A percentile compares a stretch with the other conserved stretches of the same genome.
Evolutionary conservation across 352 stramenopile species (phyloP).

Genomic region (Globisporangium spinosum): DNA sequence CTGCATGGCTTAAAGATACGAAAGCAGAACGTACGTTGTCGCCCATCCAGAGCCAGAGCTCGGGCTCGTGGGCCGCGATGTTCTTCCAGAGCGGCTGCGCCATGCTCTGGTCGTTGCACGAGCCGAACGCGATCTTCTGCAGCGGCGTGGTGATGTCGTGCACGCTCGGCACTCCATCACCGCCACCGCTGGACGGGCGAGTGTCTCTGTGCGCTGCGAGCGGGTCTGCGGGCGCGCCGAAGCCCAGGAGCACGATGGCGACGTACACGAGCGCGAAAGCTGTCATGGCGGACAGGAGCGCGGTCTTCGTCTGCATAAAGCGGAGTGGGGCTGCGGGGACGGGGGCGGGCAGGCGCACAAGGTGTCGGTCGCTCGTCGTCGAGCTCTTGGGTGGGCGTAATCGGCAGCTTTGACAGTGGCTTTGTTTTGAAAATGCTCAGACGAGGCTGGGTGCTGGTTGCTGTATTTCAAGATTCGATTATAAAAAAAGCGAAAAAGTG

Average conservation of each 20-base stretch:
- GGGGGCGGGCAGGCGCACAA: too few relatives aligned
- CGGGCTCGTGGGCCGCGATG: slow-evolving; percentile 54
- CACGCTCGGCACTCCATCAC: slow-evolving; percentile 22
- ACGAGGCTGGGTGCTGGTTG: neutral
- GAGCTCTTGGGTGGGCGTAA: too few relatives aligned
- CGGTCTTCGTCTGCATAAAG: slow-evolving; percentile 15
- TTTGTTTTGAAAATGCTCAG: neutral
- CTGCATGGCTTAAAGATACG: neutral
- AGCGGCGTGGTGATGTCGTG: slow-evolving; percentile 49
- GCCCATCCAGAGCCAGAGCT: slow-evolving; percentile 87
- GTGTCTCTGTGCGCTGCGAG: neutral
- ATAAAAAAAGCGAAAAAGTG: neutral
- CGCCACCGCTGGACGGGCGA: too few relatives aligned
- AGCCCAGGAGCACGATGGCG: slow-evolving; percentile 11
- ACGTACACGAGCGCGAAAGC: slow-evolving; percentile 9
- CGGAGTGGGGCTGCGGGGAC: neutral
- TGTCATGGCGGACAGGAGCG: slow-evolving; percentile 6
- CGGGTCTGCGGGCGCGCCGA: neutral
- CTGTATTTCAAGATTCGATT: neutral
- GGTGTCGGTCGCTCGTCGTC: too few relatives aligned
- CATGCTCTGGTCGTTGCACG: slow-evolving; percentile 87
- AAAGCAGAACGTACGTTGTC: slow-evolving; percentile 56
- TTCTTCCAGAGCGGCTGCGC: slow-evolving; percentile 69
- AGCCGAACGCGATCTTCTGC: slow-evolving; percentile 68
- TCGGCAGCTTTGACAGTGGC: neutral